Base-by-base conservation (phyloP, 2,329 filamentous ascomycete species). In the Ilyonectria destructans region DNA sequence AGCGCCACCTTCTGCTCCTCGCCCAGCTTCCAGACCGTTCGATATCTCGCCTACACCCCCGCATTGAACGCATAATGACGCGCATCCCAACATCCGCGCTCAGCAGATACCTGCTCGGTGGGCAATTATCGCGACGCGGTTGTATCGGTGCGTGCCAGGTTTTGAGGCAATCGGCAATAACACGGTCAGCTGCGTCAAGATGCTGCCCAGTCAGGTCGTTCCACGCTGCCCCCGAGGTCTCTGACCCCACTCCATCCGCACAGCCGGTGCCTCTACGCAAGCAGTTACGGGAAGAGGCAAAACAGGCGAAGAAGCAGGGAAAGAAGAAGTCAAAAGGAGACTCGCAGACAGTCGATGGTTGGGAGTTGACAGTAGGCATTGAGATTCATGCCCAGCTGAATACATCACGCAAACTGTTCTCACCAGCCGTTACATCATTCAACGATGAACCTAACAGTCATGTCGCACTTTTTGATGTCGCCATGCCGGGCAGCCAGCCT, bases 321-420 rank as follows among this genome's bases (percentile, higher is more conserved):
- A 83, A 83, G 65, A 85, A 85, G 69, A 83, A 85, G 69, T 81
- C 82, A 58, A 86, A 86, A 70, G 77, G 74, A 31, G 79, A 82
- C 40, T 80, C 77, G 2, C 88, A 90, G 78, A 86, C 84, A 19
- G 88, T 89, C 1, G 82, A 86, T 6, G 91, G 91, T 37, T 99
- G 96, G 96, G 94, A 98, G 80, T 85, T 98, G 76, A 98, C 96
- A 0, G 94, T 98, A 31, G 96, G 96, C 69, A 95, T 99, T 74
- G 96, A 99, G 84, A 96, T 99, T 71, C 96, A 99, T 79, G 96
- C 96, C 21, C 96, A 98, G 82, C 87, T 99, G 77, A 97, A 98
- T 81, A 96, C 95, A 0, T 86, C 89, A 5, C 87, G 88, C 77
- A 99, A 99, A 82, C 89, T 99, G 63, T 99, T 99, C 84, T 98